Base-by-base conservation (phyloP, 495 filamentous ascomycete species). In the Pyronema domesticum region DNA sequence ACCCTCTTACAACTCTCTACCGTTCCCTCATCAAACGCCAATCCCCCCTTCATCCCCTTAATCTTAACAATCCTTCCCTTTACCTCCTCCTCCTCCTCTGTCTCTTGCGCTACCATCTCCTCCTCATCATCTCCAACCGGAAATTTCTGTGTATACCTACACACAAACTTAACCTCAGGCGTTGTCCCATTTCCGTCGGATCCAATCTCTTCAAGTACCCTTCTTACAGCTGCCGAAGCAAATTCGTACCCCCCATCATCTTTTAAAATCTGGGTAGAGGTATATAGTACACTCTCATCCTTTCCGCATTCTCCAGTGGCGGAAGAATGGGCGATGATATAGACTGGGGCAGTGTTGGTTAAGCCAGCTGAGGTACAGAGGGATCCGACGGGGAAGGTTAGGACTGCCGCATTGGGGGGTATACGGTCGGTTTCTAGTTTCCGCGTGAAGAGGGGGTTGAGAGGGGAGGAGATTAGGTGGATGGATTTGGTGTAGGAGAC, bases 351-450 rank as follows among this genome's bases (percentile, higher is more conserved):
- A 6, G 15, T 23, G 14, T 52, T 53, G 8, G 15, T 46, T 6
- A 17, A 35, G 9, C 18, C 51, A 10, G 34, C 44, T 13, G 6
- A 13, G 7, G 37, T 19, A 6, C 1, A 15, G 14, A 46, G 40
- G 3, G 18, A 46, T 19, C 42, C 40, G 1, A 45, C 14, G 6
- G 55, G 61, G 30, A 62, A 43, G 37, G 60, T 57, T 9, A 58
- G 7, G 6, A 65, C 51, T 4, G 37, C 46, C 2, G 53, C 59
- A 51, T 55, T 56, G 7, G 63, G 63, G 0, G 19, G 46, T 30
- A 65, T 56, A 5, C 45, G 13, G 18, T 65, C 63, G 13, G 59
- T 59, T 34, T 37, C 53, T 10, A 60, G 58, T 45, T 65, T 65
- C 42, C 50, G 54, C 14, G 50, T 40, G 33, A 65, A 58, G 1